Evolutionary conservation across 2,329 filamentous ascomycete species (phyloP), one percentile per base, ranked within the genome.

Genomic region (Chaetomium sp.): DNA sequence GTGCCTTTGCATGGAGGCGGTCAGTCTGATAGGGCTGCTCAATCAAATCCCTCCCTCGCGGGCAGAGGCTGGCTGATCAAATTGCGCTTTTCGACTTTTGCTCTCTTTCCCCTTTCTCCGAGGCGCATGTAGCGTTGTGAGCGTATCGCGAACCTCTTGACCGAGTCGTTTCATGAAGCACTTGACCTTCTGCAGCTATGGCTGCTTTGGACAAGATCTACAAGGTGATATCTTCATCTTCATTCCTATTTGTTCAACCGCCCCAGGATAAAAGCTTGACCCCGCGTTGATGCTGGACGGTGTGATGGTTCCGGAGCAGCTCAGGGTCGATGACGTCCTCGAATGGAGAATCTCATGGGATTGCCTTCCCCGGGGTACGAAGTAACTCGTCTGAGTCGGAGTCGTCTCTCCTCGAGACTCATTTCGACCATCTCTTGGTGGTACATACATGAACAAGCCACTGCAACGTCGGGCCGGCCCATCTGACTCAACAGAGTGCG

Each of bases 401-500:
- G n/a, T 38, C 19, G 35, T 42, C 35, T 42, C 35, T 42, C 35
- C 4, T 6, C 12, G 35, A 42, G 16, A 13, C 19, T 13, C 35
- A 42, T 42, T n/a, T 47, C 9, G 7, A 21, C 19, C 7, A 47
- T 6, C 3, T 47, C 42, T 47, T n/a, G 16, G 27, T 1, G 25
- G 27, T 16, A n/a, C 38, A 21, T 16, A n/a, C 38, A 21, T 19
- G 38, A 12, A 51, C 57, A 57, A 60, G 21, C 31, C n/a, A 13
- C 12, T 19, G 25, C 51, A 12, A 45, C 51, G 50, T 49, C 50
- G 59, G 33, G 35, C 50, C 50, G 59, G 55, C 50, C 38, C 31
- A 51, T 38, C 47, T 38, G 13, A 33, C 13, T 42, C 25, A 13
- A 10, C 19, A 51, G 57, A 29, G 47, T 53, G 47, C 21, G n/a